Base-by-base conservation (phyloP, 1,139 yeast genomes). In the Yamadazyma buinensis region DNA sequence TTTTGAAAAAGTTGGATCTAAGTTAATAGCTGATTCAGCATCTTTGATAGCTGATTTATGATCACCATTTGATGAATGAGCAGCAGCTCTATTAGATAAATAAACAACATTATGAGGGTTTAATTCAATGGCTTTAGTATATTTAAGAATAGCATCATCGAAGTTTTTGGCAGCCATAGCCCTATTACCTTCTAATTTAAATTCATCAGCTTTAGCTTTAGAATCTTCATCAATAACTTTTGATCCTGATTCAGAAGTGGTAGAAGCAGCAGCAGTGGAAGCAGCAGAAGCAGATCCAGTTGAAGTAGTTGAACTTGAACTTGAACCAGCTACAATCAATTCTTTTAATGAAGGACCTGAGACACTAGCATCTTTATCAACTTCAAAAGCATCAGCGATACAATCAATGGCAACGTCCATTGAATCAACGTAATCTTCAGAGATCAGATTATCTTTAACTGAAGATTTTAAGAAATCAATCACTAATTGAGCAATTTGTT, bases 21-120 rank as follows among this genome's bases (percentile, higher is more conserved):
- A 67, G 42, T 75, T 73, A 39, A 87, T 79, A 28, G 98, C 96
- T 40, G 68, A 66, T 52, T 81, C 73, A 22, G 98, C 96, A 58
- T 92, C 99, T 29, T 64, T 67, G 30, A 84, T 77, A 2, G 99
- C 98, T 44, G 75, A 67, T 13, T 77, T 83, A 53, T 85, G 92
- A 42, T 86, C 70, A 41, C 80, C 74, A 29, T 75, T 57, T 7
- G 95, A 86, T 13, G 95, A 85, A 59, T 84, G 80, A 5, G 98
- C 98, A 32, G 99, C 98, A 13, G 99, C 97, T 57, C 99, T 79
- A 67, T 92, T 92, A 23, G 97, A 88, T 43, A 75, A 77, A 62
- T 83, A 94, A 19, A 94, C 85, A 12, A 88, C 90, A 56, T 88
- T 88, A 12, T 72, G 58, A 34, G 87, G 77, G 44, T 81, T 75